These are phyloP conservation scores for Glutinoglossum americanum DNA, from an alignment of 495 filamentous ascomycete genomes.

Conservation along the genomic window DNA sequence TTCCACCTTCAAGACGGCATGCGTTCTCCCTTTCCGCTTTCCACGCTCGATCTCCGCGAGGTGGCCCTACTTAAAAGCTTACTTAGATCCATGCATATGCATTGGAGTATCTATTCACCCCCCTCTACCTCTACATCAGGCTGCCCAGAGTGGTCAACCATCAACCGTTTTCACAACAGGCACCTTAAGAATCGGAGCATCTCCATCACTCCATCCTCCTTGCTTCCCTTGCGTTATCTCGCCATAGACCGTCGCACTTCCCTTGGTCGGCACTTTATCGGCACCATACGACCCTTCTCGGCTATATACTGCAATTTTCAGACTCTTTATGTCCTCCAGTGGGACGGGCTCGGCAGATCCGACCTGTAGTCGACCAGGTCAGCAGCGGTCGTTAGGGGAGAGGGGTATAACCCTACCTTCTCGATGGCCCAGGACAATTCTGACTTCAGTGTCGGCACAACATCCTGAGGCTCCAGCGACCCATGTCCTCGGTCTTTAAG, in stretches of 20 bases:
- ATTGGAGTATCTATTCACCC: no score
- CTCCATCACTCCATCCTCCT: neutral
- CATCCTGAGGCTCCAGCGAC: conserved; percentile 5
- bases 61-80: no score
- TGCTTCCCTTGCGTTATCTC: conserved; percentile 1
- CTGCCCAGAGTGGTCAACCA: no score
- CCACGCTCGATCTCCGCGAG: no score
- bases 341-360: neutral
- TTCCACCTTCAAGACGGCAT: no score
- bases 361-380: neutral
- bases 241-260: neutral
- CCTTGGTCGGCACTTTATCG: neutral
- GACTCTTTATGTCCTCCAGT: neutral
- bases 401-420: conserved; percentile 7
- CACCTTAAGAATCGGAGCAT: neutral
- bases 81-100: no score
- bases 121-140: no score
- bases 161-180: no score
- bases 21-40: no score
- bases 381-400: neutral
- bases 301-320: neutral
- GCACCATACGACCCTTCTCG: neutral
- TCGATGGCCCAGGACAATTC: conserved; percentile 11
- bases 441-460: conserved; percentile 7
- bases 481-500: conserved; percentile 5